Conservation (phyloP, 352 stramenopile genomes). For the Pythium chondricola region DNA sequence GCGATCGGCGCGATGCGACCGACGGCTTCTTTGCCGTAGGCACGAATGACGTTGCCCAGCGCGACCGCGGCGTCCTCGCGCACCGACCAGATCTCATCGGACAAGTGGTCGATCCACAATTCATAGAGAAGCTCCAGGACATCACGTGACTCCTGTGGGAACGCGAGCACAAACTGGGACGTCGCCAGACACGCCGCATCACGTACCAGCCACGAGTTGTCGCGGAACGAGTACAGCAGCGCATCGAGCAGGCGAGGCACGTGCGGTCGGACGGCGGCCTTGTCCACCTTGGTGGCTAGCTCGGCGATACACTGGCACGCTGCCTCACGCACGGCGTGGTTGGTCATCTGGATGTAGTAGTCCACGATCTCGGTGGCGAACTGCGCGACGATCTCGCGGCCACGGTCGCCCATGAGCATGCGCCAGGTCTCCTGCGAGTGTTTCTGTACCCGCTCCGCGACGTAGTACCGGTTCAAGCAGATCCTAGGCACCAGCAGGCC, state of each 20-base stretch:
- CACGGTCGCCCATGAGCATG: constrained; percentile 78
- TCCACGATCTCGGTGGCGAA: constrained; percentile 88
- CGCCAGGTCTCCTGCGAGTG: constrained; percentile 96
- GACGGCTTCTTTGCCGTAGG: constrained; percentile 84
- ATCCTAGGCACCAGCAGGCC: constrained; percentile 89
- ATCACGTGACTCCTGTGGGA: constrained; percentile 80
- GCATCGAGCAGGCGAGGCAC: constrained; percentile 73
- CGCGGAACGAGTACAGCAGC: constrained; percentile 93
- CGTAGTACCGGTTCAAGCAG: constrained; percentile 97
- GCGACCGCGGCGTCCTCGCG: constrained; percentile 94
- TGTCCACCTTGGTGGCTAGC: constrained; percentile 87
- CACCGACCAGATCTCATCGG: constrained; percentile 97
- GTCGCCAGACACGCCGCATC: constrained; percentile 92
- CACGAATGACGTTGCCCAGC: constrained; percentile 90
- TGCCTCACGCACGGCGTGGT: constrained; percentile 93
- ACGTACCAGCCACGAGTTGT: constrained; percentile 94
- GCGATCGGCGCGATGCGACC: constrained; percentile 67
- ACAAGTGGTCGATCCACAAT: constrained; percentile 93
- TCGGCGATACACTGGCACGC: constrained; percentile 95
- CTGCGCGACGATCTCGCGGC: constrained; percentile 78
- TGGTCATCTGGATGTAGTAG: constrained; percentile 95
- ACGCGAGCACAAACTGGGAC: constrained; percentile 75
- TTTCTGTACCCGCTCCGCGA: constrained; percentile 95
- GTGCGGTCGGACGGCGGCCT: constrained; percentile 56
- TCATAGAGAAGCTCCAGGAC: constrained; percentile 86